phyloP scores from a whole-genome alignment of 305 asterid species.

The Petunia hybrid region DNA sequence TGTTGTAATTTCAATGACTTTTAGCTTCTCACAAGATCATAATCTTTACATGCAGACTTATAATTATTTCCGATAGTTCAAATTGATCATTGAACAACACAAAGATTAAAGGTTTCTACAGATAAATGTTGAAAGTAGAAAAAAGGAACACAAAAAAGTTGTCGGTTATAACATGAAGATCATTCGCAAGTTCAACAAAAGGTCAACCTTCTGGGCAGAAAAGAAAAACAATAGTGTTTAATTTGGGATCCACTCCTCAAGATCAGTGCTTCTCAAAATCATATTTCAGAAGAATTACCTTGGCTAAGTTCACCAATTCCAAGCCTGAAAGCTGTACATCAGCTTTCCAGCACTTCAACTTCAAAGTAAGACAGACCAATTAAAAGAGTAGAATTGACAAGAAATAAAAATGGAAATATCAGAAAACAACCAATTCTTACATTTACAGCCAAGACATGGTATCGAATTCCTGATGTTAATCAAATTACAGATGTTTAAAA shows the following conservation, averaged over 20 bases:
- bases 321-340: background rate
- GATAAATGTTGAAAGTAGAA: no score
- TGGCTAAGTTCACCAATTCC: background rate
- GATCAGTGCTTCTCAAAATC: background rate
- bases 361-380: background rate
- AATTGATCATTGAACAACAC: no score
- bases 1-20: no score
- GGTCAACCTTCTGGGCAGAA: background rate
- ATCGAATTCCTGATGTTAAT: constrained; percentile 4
- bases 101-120: no score
- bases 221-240: background rate
- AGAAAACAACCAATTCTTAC: background rate
- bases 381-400: background rate
- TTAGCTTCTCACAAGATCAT: background rate
- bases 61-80: background rate
- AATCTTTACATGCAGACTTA: background rate
- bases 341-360: background rate
- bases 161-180: background rate
- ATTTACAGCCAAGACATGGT: background rate
- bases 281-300: background rate
- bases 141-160: background rate
- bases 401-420: background rate
- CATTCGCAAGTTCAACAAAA: background rate
- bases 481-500: background rate
- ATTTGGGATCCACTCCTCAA: background rate